Base-by-base conservation (phyloP, 2,329 filamentous ascomycete genomes). In the Aureobasidium leucospermi region DNA sequence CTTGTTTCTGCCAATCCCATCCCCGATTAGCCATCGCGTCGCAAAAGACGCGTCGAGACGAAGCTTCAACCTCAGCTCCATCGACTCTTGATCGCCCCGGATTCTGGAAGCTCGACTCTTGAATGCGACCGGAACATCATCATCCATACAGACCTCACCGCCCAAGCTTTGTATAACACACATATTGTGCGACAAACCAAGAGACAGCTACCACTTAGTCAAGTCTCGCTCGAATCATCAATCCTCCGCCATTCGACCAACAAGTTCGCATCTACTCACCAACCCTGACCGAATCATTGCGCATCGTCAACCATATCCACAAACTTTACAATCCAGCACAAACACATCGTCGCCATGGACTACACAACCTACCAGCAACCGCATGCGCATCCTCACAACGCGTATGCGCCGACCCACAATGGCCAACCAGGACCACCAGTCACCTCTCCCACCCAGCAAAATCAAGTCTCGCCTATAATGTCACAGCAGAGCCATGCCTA, bases 381-480 rank as follows among this genome's bases (percentile, higher is more conserved):
- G 56, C 76, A 78, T 66, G 63, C 66, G 13, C 68, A 73, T 58
- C 63, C 68, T 45, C 70, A 69, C 62, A 68, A 59, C 16, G 38
- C 56, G 4, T 58, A 53, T 16, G 52, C 53, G 23, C 70, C 61
- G 74, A 78, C 62, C 70, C 72, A 57, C 71, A 75, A 56, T 66
- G 71, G 60, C 71, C 75, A 55, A 29, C 67, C 70, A 8, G 73
- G 71, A 63, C 63, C 71, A 38, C 76, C 79, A 38, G 88, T 91
- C 76, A 85, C 87, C 38, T 90, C 88, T 32, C 87, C 88, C 49
- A 85, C 87, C 55, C 76, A 77, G 65, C 88, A 84, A 70, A 82
- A 85, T 67, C 84, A 93, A 74, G 85, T 86, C 4, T 94, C 89
- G 36, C 89, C 90, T 34, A 90, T 94, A 63, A 80, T 94, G 59